Conservation (phyloP, 805 yeast species). For the Pichia paraexigua region DNA sequence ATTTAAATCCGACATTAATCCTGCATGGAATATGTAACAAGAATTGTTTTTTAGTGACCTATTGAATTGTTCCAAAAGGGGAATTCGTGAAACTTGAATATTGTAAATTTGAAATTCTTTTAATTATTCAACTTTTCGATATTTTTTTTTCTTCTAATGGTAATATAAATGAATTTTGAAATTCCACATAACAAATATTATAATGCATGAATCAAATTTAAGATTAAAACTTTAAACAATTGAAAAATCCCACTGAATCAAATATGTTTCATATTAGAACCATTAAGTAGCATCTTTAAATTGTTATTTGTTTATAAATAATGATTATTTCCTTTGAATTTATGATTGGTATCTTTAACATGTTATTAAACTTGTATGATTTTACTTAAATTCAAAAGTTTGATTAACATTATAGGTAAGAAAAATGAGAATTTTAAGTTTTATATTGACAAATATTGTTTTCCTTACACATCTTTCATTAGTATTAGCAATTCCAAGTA, state of each 20-base stretch:
- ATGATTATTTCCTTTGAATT: neutral
- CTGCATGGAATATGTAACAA: too few relatives aligned
- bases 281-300: neutral
- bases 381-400: neutral
- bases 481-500: neutral
- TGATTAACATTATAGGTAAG: neutral
- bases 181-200: too few relatives aligned
- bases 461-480: neutral
- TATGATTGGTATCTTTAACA: neutral
- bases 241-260: neutral
- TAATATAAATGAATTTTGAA: too few relatives aligned
- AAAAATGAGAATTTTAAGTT: neutral
- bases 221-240: neutral
- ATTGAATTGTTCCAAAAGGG: slow-evolving; percentile 8
- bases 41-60: neutral
- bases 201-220: neutral
- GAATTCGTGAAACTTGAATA: neutral
- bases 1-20: neutral
- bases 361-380: neutral
- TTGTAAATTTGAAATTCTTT: neutral
- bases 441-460: neutral
- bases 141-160: too few relatives aligned
- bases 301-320: neutral
- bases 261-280: neutral
- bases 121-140: neutral